Base-by-base conservation (phyloP, 805 yeast species). In the Pichia nanzhaoensis region DNA sequence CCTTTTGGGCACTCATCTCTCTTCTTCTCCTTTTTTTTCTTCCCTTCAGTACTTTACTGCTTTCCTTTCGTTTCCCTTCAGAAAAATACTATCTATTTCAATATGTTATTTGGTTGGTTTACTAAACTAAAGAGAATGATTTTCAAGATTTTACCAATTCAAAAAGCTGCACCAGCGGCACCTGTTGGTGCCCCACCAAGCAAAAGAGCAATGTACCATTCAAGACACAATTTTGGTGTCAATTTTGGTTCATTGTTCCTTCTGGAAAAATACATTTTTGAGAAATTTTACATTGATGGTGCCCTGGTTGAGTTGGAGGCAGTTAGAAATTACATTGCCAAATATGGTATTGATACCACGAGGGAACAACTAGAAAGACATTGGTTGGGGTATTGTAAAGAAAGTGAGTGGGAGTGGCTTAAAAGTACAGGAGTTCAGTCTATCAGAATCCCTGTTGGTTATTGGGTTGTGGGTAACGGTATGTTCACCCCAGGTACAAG, bases 381-480 rank as follows among this genome's bases (percentile, higher is more conserved):
- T 60, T 91, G 93, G 85, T 63, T 59, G 7, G 56, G 58, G 8
- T 90, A 78, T 58, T 69, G 84, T 47, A 59, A 61, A 30, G 85
- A 80, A 45, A 73, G 73, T 7, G 97, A 91, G 59, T 90, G 96
- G 95, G 56, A 73, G 18, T 88, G 88, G 85, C 63, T 91, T 24
- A 61, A 67, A 37, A 66, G 70, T 18, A 73, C 71, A 43, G 85
- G 87, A 7, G 85, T 85, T n/a, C 87, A 86, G 20, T 76, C 89
- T 2, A 72, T 91, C 5, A 73, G 99, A 55, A 72, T 91, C 1
- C 98, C 99, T 7, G 65, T 91, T 51, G 98, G 98, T 0, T 91
- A 85, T 63, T 91, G 96, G 96, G 80, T 77, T 46, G 77, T 89
- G n/a, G 74, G 67, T 42, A 80, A 82, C 18, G 87, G 90, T 1